Base-by-base conservation (phyloP, 148 eudicot genomes). In the Amaranthus hypochondriacus region DNA sequence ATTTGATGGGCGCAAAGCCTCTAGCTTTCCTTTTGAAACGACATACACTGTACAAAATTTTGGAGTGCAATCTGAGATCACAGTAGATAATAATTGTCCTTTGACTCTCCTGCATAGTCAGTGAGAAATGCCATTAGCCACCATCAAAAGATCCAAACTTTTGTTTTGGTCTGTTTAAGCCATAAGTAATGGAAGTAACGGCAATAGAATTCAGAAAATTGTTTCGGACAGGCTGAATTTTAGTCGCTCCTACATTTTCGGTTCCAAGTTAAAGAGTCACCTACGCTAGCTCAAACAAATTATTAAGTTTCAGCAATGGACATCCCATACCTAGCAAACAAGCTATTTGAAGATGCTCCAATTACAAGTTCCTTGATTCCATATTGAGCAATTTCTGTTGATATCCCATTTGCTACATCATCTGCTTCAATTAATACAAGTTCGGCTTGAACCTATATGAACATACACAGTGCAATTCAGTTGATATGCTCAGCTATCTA, bases 41-140 rank as follows among this genome's bases (percentile, higher is more conserved):
- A 83, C 92, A 83, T 89, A 94, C n/a, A 94, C 90, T 2, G 93
- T 88, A 74, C 98, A 92, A 75, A 87, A 89, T 56, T 81, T 75
- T 58, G 98, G 96, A 49, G 88, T 73, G 44, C 69, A 75, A 67
- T 86, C 89, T 65, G 98, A 83, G 69, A 94, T 88, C 77, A 74
- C 74, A 6, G 92, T 81, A 8, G 98, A 92, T 68, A 92, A 67
- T 48, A 72, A 75, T 52, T 69, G 85, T 56, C 87, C 89, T 84
- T 86, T 85, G 69, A 77, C 44, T 72, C 73, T 86, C 80, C 86
- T 84, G 75, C 83, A 84, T 55, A 50, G 59, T 52, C 42, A 9
- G 9, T 4, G 9, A 49, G 15, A 14, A n/a, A 44, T 49, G 18
- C 47, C 5, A 1, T 58, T 21, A 11, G 21, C 14, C 10, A 56